Evolutionary conservation across 2,329 filamentous ascomycete species (phyloP).

Genomic region (Aspergillus pseudonomiae): DNA sequence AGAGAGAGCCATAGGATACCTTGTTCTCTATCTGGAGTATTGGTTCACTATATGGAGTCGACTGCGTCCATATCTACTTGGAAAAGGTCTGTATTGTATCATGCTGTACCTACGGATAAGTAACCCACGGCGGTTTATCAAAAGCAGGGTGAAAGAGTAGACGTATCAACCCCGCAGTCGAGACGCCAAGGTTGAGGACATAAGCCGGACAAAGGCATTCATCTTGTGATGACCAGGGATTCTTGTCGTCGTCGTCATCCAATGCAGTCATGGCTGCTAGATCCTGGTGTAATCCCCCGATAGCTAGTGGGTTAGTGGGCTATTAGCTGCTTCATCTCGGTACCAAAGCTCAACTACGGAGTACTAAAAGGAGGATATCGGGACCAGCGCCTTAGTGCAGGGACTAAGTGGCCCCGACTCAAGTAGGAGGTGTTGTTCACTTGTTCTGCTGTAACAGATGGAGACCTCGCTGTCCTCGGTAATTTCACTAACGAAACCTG

Average conservation of each 20-base stretch:
- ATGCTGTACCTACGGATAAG: neutral
- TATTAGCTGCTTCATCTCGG: conserved; percentile 4
- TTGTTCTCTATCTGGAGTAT: neutral
- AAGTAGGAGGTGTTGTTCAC: neutral
- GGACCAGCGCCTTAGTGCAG: conserved; percentile 1
- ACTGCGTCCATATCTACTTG: neutral
- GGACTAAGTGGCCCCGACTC: neutral
- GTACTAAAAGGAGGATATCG: neutral
- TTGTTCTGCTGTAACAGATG: neutral
- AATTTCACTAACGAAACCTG: neutral
- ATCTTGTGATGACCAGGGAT: neutral
- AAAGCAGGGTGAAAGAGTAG: neutral
- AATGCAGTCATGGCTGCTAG: neutral
- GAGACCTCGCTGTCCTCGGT: neutral
- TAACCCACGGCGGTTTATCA: neutral
- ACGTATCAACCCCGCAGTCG: conserved; percentile 3
- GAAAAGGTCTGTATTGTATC: neutral
- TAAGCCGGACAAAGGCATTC: neutral
- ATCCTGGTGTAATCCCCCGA: neutral
- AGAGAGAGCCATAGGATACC: neutral
- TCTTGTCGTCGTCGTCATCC: conserved; percentile 1
- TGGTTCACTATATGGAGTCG: too few species aligned
- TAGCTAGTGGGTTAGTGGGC: neutral
- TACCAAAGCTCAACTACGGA: neutral
- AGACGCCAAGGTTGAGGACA: neutral